Evolutionary conservation across 768 basidiomycete genomes (phyloP).

Genomic region (Rhizopogon salebrosus): DNA sequence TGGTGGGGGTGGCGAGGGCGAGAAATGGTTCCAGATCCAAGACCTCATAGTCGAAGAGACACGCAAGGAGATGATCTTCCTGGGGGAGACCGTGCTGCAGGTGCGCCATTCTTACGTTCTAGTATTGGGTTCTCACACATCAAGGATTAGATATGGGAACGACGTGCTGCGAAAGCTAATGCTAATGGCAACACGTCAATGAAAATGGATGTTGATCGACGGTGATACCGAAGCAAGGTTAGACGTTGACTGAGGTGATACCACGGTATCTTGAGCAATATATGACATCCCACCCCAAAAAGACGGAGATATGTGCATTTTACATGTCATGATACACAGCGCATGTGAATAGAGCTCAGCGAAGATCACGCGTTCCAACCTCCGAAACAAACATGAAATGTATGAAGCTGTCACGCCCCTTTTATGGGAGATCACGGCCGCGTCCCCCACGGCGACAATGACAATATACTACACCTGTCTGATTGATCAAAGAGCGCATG

Average conservation of each 20-base stretch:
- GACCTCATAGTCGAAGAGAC: constrained; percentile 95
- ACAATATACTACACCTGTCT: neutral
- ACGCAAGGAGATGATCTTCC: constrained; percentile 95
- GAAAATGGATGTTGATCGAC: constrained; percentile 30
- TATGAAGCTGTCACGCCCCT: neutral
- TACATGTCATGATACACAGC: neutral
- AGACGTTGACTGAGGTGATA: constrained; percentile 20
- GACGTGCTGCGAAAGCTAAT: constrained; percentile 28
- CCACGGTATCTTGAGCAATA: constrained; percentile 13
- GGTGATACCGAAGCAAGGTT: constrained; percentile 6
- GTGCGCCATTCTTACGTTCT: constrained; percentile 34
- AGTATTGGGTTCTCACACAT: constrained; percentile 9
- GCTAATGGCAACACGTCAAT: constrained; percentile 11
- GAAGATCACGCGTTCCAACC: neutral
- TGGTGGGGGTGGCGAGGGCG: constrained; percentile 71
- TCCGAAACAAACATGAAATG: neutral
- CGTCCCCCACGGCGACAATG: neutral
- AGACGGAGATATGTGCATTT: constrained; percentile 3
- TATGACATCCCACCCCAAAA: neutral
- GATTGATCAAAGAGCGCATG: neutral
- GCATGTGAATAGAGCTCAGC: constrained; percentile 1
- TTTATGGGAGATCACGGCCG: neutral
- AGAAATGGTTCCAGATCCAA: constrained; percentile 96
- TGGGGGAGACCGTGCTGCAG: constrained; percentile 96
- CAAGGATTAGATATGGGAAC: constrained; percentile 55